These are phyloP conservation scores for Leucaena leucocephala DNA, from an alignment of 306 rosid genomes.

Conservation along the genomic window DNA sequence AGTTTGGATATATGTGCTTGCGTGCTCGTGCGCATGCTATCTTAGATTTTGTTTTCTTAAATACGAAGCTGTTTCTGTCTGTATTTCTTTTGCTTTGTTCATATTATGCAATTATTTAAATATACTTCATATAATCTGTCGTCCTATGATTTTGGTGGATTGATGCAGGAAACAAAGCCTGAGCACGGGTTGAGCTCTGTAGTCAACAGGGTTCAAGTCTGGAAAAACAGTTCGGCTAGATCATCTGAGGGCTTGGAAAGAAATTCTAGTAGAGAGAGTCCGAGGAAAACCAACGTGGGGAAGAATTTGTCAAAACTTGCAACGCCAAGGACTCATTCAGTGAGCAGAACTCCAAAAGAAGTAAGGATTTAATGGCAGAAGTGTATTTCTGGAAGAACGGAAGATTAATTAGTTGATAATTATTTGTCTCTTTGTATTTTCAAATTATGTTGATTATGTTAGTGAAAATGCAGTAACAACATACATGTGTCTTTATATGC, in stretches of 20 bases:
- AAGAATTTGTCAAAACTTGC: constrained; percentile 41
- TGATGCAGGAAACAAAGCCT: constrained; percentile 43
- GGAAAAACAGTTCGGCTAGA: constrained; percentile 37
- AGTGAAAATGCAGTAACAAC: constrained; percentile 17
- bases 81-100: constrained; percentile 27
- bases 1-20: no score
- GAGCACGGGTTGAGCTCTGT: constrained; percentile 33
- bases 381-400: constrained; percentile 6
- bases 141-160: constrained; percentile 39
- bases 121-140: constrained; percentile 7
- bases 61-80: not conserved
- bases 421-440: not conserved
- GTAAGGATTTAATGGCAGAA: constrained; percentile 39
- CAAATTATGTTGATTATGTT: not conserved
- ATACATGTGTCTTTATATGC: constrained; percentile 23
- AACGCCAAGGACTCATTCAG: constrained; percentile 30
- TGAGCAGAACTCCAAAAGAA: constrained; percentile 48
- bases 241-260: constrained; percentile 38
- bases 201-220: constrained; percentile 36
- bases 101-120: constrained; percentile 14
- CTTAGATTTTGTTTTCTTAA: constrained; percentile 10
- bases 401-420: not conserved
- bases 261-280: constrained; percentile 40
- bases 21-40: not conserved
- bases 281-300: constrained; percentile 37